Evolutionary conservation across 257 asterid genomes (phyloP), one percentile per base, ranked within the genome.

Genomic region (Euphrasia confusa): DNA sequence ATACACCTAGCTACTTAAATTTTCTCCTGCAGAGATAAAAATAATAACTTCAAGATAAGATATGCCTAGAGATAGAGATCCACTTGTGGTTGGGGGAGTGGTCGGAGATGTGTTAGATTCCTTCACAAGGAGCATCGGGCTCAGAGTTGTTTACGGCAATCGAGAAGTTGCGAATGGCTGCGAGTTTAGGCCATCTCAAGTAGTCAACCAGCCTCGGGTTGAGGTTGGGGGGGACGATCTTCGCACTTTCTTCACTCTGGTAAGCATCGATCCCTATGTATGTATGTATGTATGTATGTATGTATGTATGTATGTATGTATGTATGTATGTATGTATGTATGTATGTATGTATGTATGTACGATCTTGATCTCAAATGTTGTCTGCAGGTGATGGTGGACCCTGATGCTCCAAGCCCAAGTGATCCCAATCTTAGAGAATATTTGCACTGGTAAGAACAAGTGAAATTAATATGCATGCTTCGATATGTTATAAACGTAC

Each of bases 401-500:
- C 95, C 95, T 24, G 95, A 83, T 72, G 88, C 95, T 58, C 95
- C 95, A 1, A 83, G 82, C 64, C 95, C 95, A 3, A 86, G 95
- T 57, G 79, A 86, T 18, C 90, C 95, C 1, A 75, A 4, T 60
- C 90, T 83, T 4, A 55, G 94, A 27, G 90, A 86, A 67, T 86
- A 86, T 61, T 65, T 86, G 72, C 90, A 86, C 88, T 86, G 95
- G 95, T 85, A 55, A 79, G 56, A 48, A 40, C 8, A 21, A 21
- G 24, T 21, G 24, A 21, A 21, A 21, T 21, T 21, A 21, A 21
- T 30, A 30, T 30, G 33, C 33, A 30, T 30, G 33, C 33, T 3
- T 5, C 5, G 33, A 30, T 30, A 30, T 5, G 4, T 6, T 42
- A 42, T 42, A 7, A 42, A 42, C n/a, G 48, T 42, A 42, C n/a